A percentile compares a stretch with the other conserved stretches of the same genome.
phyloP scores from a whole-genome alignment of 148 eudicot genomes.

The Cornus florida region DNA sequence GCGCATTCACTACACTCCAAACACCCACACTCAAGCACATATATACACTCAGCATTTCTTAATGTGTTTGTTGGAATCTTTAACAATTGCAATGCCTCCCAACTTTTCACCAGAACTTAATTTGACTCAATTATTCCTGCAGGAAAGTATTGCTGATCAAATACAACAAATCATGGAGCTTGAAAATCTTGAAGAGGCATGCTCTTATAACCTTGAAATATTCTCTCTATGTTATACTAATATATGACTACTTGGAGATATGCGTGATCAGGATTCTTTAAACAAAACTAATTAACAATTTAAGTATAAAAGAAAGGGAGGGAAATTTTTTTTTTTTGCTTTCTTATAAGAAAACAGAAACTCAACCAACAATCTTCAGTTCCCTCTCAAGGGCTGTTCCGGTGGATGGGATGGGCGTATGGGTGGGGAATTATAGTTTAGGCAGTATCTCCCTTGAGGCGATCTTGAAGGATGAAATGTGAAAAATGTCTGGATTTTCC shows the following conservation, averaged over 20 bases:
- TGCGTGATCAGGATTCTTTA: background rate
- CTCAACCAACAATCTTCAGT: background rate
- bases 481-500: too few species aligned
- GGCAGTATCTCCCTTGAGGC: background rate
- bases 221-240: conserved; percentile 3
- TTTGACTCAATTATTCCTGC: conserved; percentile 19
- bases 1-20: background rate
- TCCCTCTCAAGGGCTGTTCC: background rate
- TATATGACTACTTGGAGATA: background rate
- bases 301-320: background rate
- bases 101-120: background rate
- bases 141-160: conserved; percentile 85
- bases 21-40: background rate
- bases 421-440: background rate
- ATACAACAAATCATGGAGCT: conserved; percentile 90
- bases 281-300: background rate
- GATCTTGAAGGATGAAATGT: too few species aligned
- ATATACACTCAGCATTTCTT: background rate
- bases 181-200: conserved; percentile 95
- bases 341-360: background rate
- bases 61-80: background rate
- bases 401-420: background rate
- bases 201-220: conserved; percentile 16
- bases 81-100: background rate
- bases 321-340: background rate